Percentiles rank a stretch among this genome's conserved stretches.
These are phyloP conservation scores for Mortierella sp. DNA, from an alignment of 371 early-diverging fungal species.

Conservation along the genomic window DNA sequence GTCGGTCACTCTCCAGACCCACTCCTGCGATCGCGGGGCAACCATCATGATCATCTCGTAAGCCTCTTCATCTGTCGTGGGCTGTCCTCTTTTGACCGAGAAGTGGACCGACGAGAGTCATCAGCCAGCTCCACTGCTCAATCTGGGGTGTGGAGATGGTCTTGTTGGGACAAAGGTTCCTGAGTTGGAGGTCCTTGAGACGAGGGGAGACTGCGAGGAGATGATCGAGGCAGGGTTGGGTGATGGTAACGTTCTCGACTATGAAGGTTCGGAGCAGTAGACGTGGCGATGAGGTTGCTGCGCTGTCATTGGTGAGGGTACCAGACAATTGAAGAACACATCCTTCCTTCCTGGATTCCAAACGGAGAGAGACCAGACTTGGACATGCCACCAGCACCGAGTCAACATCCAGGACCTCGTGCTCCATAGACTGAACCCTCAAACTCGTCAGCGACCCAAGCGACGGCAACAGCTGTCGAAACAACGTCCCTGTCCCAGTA, in stretches of 20 bases:
- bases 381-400: background rate
- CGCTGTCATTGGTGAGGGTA: no score
- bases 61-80: background rate
- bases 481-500: no score
- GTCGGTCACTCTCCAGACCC: background rate
- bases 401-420: background rate
- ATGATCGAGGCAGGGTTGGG: background rate
- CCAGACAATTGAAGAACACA: background rate
- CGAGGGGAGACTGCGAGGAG: background rate
- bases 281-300: background rate
- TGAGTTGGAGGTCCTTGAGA: constrained; percentile 2
- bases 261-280: background rate
- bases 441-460: background rate
- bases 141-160: background rate
- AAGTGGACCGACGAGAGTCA: background rate
- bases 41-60: background rate
- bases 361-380: background rate
- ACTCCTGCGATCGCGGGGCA: background rate
- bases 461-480: background rate
- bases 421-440: background rate
- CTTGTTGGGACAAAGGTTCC: background rate
- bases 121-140: background rate
- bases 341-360: background rate
- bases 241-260: background rate
- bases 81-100: background rate